Conservation (phyloP, 108 stramenopile genomes). For the Mayamaea pseudoterrestris region DNA sequence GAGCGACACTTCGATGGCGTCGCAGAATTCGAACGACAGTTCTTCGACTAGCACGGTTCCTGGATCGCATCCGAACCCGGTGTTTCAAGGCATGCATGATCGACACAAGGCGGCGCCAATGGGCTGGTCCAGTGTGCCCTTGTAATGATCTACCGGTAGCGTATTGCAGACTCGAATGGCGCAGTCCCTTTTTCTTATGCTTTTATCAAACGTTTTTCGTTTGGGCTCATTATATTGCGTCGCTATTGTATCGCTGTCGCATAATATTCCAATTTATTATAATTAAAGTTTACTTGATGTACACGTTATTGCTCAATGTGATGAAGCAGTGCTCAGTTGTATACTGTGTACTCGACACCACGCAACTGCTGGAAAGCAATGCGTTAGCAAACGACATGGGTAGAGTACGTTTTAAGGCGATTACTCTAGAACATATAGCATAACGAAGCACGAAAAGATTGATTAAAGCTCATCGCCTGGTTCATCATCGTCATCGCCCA, state of each 20-base stretch:
- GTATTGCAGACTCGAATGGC: not conserved
- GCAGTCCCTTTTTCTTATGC: not conserved
- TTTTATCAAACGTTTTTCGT: not conserved
- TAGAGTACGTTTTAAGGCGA: too few species aligned
- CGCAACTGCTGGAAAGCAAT: too few species aligned
- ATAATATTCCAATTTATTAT: not conserved
- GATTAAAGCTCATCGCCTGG: conserved; percentile 1
- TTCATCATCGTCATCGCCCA: conserved; percentile 2
- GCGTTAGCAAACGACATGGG: too few species aligned
- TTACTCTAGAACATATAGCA: too few species aligned
- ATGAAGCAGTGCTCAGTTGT: too few species aligned
- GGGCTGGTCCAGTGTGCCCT: conserved; percentile 31
- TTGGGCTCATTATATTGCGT: not conserved
- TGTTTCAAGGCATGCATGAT: conserved; percentile 29
- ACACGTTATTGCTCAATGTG: too few species aligned
- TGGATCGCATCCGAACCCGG: conserved; percentile 9
- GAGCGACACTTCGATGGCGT: not conserved
- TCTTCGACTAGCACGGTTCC: not conserved
- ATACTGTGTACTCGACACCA: too few species aligned
- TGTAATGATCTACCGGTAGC: conserved; percentile 5
- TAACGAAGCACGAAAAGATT: too few species aligned
- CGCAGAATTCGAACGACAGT: not conserved
- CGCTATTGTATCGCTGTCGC: not conserved
- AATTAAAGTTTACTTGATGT: not conserved
- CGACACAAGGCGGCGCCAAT: conserved; percentile 9